phyloP scores from a whole-genome alignment of 208 protist genomes.

The Trypanosoma brucei region DNA sequence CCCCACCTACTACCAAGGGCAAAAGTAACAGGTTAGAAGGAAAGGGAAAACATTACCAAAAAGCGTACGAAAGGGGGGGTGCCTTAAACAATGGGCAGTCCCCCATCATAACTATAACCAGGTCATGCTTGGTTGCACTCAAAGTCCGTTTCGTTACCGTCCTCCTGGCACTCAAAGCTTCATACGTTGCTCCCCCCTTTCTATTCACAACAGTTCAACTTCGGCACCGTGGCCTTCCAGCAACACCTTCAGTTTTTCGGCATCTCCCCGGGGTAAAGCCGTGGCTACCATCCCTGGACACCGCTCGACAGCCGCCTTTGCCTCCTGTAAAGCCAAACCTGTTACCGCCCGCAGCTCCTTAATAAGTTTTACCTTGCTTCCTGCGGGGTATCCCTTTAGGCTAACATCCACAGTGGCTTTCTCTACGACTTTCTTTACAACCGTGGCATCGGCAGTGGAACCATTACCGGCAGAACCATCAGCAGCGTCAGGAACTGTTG shows the following conservation, averaged over 20 bases:
- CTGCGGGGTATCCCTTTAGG: slow-evolving; percentile 21
- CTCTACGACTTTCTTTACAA: slow-evolving; percentile 17
- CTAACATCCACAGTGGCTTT: slow-evolving; percentile 28
- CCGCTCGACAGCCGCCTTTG: slow-evolving; percentile 31
- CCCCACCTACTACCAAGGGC: no score
- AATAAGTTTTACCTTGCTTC: slow-evolving; percentile 34
- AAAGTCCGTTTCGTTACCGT: no score
- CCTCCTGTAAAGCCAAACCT: slow-evolving; percentile 23
- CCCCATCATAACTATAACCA: no score
- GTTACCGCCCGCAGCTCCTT: slow-evolving; percentile 35
- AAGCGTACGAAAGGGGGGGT: no score
- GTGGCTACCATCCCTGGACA: slow-evolving; percentile 25
- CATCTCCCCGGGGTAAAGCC: slow-evolving; percentile 22
- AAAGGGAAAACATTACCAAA: no score
- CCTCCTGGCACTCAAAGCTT: not conserved
- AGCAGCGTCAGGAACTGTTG: not conserved
- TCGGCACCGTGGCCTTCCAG: slow-evolving; percentile 23
- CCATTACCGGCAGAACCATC: not conserved
- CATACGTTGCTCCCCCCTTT: not conserved
- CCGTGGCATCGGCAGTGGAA: not conserved
- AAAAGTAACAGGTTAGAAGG: no score
- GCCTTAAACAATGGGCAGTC: no score
- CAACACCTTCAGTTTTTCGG: slow-evolving; percentile 31
- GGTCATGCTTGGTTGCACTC: no score
- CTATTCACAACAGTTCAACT: slow-evolving; percentile 27